Base-by-base conservation (phyloP, 768 basidiomycete species). In the Calocera viscosa region DNA sequence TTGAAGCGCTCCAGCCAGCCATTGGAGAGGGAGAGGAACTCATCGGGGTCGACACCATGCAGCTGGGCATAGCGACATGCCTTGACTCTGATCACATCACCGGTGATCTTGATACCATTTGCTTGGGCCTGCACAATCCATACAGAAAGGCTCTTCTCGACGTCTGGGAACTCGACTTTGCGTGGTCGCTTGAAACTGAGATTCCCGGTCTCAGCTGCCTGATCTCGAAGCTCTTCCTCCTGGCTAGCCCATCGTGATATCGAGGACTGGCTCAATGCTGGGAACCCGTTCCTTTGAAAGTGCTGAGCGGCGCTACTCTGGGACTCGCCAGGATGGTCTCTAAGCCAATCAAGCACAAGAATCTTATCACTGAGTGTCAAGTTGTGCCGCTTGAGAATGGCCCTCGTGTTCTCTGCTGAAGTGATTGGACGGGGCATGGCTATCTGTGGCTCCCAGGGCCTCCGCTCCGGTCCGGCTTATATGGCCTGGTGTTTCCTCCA, bases 11-110 rank as follows among this genome's bases (percentile, higher is more conserved):
- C 34, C 12, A 73, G 34, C 73, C 72, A 81, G 2, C 78, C 77
- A 33, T 77, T 67, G 49, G 76, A 79, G n/a, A 80, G 66, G 0
- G 65, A 72, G 2, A 80, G 68, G 0, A 70, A 39, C 3, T 80
- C 73, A 16, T 80, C 76, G 1, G 73, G 39, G 0, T 75, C 76
- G 41, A 81, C 65, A 0, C 74, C 71, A 39, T 34, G 71, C 35
- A 75, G 66, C 19, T 78, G 72, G 2, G 76, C 76, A 75, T 80
- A 80, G 10, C 38, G 8, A 22, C 33, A 28, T n/a, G 33, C 32
- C 24, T 64, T 53, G 17, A n/a, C 16, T 14, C 35, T 2, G 19
- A 67, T 2, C 10, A 67, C 22, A 16, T 53, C 49, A 35, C 60
- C 63, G 33, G 49, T 12, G 34, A 67, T 35, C 22, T 22, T 41